phyloP scores from a whole-genome alignment of 1,139 yeast species.

The Saccharomyces hybrid region DNA sequence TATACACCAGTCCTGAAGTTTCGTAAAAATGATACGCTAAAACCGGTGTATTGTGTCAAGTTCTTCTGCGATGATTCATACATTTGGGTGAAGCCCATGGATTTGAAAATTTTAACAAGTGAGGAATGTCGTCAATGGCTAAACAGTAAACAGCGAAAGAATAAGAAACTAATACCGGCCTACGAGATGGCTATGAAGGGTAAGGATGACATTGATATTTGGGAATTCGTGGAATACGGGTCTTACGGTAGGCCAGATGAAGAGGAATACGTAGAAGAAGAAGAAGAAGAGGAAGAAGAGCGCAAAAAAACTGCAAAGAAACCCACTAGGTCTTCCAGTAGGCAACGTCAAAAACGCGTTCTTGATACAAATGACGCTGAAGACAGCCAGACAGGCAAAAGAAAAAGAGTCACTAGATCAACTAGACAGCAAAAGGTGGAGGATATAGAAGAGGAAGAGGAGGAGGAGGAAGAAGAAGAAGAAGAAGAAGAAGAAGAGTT shows the following conservation, averaged over 20 bases:
- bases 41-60: constrained; percentile 27
- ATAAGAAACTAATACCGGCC: constrained; percentile 28
- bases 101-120: constrained; percentile 15
- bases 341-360: constrained; percentile 9
- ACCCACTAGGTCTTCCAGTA: constrained; percentile 10
- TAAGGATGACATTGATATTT: constrained; percentile 24
- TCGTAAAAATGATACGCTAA: constrained; percentile 16
- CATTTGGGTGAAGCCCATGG: constrained; percentile 28
- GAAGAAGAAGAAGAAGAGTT: constrained; percentile 4
- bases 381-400: neutral
- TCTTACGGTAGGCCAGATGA: constrained; percentile 23
- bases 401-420: constrained; percentile 14
- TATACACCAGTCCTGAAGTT: constrained; percentile 26
- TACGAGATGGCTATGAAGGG: constrained; percentile 29
- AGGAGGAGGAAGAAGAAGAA: neutral
- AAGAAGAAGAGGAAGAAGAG: constrained; percentile 6
- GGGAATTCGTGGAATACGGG: constrained; percentile 32
- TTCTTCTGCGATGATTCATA: constrained; percentile 31
- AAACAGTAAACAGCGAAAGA: constrained; percentile 15
- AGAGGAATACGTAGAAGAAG: constrained; percentile 10
- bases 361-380: neutral
- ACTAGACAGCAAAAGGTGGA: constrained; percentile 10
- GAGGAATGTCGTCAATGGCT: constrained; percentile 26
- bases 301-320: constrained; percentile 4
- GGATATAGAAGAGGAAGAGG: constrained; percentile 9